phyloP scores from a whole-genome alignment of 306 rosid species.

The Sophora flavescens region DNA sequence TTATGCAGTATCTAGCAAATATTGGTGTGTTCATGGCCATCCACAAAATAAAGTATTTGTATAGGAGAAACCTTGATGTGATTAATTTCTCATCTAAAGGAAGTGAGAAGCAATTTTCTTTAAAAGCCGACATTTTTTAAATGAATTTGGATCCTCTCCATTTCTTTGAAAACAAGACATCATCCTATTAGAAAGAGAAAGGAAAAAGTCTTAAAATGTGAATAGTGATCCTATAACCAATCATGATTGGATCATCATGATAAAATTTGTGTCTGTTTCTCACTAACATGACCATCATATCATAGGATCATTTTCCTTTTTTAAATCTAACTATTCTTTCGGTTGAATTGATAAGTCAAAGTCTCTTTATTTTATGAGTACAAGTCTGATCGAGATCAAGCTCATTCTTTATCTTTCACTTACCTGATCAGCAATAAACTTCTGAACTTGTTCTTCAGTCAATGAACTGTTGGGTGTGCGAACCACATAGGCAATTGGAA shows the following conservation, averaged over 20 bases:
- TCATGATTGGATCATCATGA: too few species aligned
- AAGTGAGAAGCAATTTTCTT: constrained; percentile 13
- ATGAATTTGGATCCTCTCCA: too few species aligned
- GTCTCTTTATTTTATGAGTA: background rate
- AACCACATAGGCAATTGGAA: constrained; percentile 79
- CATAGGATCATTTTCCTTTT: too few species aligned
- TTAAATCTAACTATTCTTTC: background rate
- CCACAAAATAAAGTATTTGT: background rate
- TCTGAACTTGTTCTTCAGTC: constrained; percentile 64
- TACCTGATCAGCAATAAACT: constrained; percentile 73
- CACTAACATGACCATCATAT: too few species aligned
- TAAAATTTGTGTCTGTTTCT: too few species aligned
- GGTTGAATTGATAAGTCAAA: background rate
- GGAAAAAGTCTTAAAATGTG: too few species aligned
- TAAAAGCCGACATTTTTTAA: background rate
- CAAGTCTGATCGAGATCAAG: background rate
- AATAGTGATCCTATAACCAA: too few species aligned
- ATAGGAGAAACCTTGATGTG: background rate
- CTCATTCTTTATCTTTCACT: constrained; percentile 6
- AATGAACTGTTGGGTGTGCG: constrained; percentile 68
- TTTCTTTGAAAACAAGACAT: too few species aligned
- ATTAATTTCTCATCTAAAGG: background rate
- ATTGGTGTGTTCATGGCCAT: background rate
- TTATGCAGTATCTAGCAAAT: background rate
- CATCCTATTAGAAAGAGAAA: too few species aligned